Evolutionary conservation across 441 rosid species (phyloP), one percentile per base, ranked within the genome.

Genomic region (Hypseocharis bilobata): DNA sequence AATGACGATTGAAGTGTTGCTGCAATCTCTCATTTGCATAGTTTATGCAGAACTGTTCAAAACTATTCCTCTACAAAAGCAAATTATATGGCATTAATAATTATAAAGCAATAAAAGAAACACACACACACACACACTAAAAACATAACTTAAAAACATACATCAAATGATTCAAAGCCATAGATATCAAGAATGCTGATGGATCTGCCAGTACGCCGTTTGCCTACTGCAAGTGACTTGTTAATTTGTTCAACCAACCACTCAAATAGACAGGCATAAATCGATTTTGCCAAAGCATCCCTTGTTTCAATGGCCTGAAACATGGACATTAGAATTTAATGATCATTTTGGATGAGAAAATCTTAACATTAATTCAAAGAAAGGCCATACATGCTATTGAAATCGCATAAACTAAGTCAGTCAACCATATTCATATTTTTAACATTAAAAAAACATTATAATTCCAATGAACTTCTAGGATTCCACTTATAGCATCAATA

Each of bases 21-120:
- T 93, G 98, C 81, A 92, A 73, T 81, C 98, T 90, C 85, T 92
- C 98, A 76, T 92, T 92, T 56, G 98, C 98, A 83, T 92, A 92
- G 74, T 92, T 92, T 77, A 92, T 92, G 80, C 98, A 92, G 69
- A 93, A 93, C 76, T 94, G 99, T 85, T 94, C 99, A 77, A 94
- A 94, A 78, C 99, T 94, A 78, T 94, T 91, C 62, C 84, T 89
- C 99, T 94, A 88, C 83, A 82, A 42, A 72, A 63, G 70, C 28
- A 70, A 61, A 63, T 4, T 27, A 32, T 16, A 59, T 51, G 52
- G 60, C 42, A 66, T 62, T 59, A 72, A 66, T 63, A 57, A 19
- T 71, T 78, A 60, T 47, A 65, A 64, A 63, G 28, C 69, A 32
- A 32, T 25, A 40, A 62, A 78, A 26, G 22, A 55, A 28, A 58